Base-by-base conservation (phyloP, 371 early-diverging fungal genomes). In the Mortierella sp. region DNA sequence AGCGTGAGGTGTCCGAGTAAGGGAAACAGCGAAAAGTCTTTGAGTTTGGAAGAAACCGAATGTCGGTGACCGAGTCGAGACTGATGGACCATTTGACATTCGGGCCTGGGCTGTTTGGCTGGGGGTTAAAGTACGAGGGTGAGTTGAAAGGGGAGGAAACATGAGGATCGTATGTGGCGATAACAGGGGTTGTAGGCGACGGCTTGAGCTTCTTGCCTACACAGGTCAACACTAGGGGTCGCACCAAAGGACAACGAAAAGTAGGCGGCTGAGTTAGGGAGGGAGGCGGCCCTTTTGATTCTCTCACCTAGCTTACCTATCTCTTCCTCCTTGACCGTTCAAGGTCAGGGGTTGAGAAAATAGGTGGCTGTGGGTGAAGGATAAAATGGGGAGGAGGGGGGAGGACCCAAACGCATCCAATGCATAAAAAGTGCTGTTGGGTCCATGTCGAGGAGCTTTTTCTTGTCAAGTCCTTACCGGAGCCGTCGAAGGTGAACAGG, bases 401-500 rank as follows among this genome's bases (percentile, higher is more conserved):
- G 37, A 5, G 37, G 21, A 23, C 37, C 26, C 21, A 51, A 30
- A 16, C 12, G 29, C 29, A 51, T n/a, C 5, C 51, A 60, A 47
- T 28, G 44, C 45, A 62, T 15, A n/a, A 5, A 37, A 9, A 37
- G 9, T 37, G 37, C 9, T 3, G 37, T 37, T 37, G 37, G 9
- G 37, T n/a, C n/a, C n/a, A n/a, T n/a, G n/a, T n/a, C n/a, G n/a
- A n/a, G n/a, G n/a, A 9, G 28, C 11, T 25, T 26, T 53, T 52
- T 52, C 25, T 19, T 52, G 25, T 26, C 12, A 9, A 3, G 7
- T 26, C 14, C 56, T 57, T 60, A 60, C 60, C 48, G 16, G 25
- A 44, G 46, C 75, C 75, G 29, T 75, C 79, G 44, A 77, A 77
- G 29, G 73, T 77, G 52, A 77, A 77, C 15, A 69, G 70, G n/a